Percentiles rank a stretch among this genome's conserved stretches.
Evolutionary conservation across 371 early-diverging fungal species (phyloP).

Genomic region (Sporodiniella umbellata): DNA sequence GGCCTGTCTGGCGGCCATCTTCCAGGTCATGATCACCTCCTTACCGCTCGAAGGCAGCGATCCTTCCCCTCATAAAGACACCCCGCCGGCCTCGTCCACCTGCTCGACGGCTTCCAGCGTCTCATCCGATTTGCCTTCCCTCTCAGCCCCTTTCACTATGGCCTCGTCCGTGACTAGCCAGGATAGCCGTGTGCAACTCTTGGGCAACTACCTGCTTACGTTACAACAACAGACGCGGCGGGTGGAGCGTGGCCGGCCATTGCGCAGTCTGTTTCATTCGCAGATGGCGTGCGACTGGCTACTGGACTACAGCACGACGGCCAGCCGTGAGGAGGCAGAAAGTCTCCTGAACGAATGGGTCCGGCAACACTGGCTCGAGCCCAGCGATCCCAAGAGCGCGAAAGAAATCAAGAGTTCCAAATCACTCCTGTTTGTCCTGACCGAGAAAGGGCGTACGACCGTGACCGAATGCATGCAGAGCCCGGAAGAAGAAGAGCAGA

Average conservation of each 20-base stretch:
- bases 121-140: conserved; percentile 16
- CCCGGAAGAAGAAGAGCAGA: conserved; percentile 6
- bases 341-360: conserved; percentile 52
- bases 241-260: no score
- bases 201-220: conserved; percentile 41
- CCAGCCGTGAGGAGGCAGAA: conserved; percentile 63
- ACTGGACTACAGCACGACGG: conserved; percentile 54
- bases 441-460: conserved; percentile 21
- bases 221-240: no score
- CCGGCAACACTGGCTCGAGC: conserved; percentile 53
- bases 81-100: conserved; percentile 19
- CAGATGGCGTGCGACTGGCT: conserved; percentile 60
- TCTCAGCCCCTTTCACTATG: conserved; percentile 27
- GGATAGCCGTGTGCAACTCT: conserved; percentile 36
- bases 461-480: conserved; percentile 10
- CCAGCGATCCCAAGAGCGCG: no score
- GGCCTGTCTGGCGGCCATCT: conserved; percentile 25
- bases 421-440: conserved; percentile 15
- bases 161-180: conserved; percentile 11
- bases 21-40: conserved; percentile 40
- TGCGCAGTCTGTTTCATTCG: conserved; percentile 40
- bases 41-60: conserved; percentile 32
- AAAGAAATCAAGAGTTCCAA: conserved; percentile 26
- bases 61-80: conserved; percentile 6
- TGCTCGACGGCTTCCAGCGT: conserved; percentile 17